phyloP scores from a whole-genome alignment of 2,329 filamentous ascomycete genomes.

The Aureobasidium musti region DNA sequence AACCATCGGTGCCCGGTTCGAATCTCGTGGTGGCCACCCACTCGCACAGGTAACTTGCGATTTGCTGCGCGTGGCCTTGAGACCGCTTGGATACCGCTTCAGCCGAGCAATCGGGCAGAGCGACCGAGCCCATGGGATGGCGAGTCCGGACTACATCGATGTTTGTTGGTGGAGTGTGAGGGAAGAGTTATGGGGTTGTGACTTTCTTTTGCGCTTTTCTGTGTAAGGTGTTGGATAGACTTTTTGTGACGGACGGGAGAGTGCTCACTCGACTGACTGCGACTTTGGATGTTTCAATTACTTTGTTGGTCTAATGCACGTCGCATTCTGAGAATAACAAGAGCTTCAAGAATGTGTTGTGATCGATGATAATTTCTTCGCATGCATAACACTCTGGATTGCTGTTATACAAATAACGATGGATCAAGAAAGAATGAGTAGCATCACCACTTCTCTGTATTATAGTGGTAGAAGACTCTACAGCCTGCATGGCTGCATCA shows the following conservation, averaged over 20 bases:
- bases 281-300: too few species aligned
- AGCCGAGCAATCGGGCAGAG: slow-evolving; percentile 63
- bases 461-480: too few species aligned
- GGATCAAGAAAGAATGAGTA: too few species aligned
- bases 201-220: slow-evolving; percentile 45
- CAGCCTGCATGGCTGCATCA: background rate
- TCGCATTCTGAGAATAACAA: too few species aligned
- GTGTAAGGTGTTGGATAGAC: too few species aligned
- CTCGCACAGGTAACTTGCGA: slow-evolving; percentile 60
- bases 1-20: slow-evolving; percentile 55
- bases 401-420: too few species aligned
- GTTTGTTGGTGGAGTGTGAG: slow-evolving; percentile 39
- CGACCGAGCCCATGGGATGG: slow-evolving; percentile 56
- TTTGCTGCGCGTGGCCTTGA: slow-evolving; percentile 55
- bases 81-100: slow-evolving; percentile 55
- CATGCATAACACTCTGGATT: too few species aligned
- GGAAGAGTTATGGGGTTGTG: slow-evolving; percentile 38
- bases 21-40: slow-evolving; percentile 56
- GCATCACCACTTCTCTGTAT: too few species aligned
- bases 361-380: too few species aligned
- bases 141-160: slow-evolving; percentile 56
- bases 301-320: too few species aligned
- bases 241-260: background rate
- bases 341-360: too few species aligned
- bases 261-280: too few species aligned